phyloP scores from a whole-genome alignment of 2,329 filamentous ascomycete species.

The Fusarium circinatum region DNA sequence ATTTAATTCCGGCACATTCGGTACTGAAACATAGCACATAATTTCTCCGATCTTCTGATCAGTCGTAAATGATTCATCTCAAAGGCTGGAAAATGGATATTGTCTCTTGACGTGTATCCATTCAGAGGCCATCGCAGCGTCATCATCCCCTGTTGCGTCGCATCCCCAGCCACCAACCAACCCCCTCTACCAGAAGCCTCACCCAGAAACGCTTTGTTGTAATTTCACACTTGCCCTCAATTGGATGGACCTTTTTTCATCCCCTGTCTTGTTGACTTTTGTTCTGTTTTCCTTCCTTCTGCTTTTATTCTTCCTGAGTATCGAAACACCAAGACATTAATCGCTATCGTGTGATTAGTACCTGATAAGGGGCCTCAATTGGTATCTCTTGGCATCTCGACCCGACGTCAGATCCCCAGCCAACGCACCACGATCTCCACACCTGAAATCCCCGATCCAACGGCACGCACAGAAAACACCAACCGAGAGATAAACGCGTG shows the following conservation, averaged over 20 bases:
- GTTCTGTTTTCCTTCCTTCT: slow-evolving; percentile 2
- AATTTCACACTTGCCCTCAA: slow-evolving; percentile 18
- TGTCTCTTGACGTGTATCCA: slow-evolving; percentile 29
- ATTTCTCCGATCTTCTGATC: slow-evolving; percentile 8
- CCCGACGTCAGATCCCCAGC: slow-evolving; percentile 21
- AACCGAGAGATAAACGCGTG: slow-evolving; percentile 6
- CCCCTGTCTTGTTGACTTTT: slow-evolving; percentile 10
- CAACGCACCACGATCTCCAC: slow-evolving; percentile 31
- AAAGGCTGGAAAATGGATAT: slow-evolving; percentile 14
- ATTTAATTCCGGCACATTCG: not conserved
- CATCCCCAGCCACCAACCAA: slow-evolving; percentile 37
- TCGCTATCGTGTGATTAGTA: not conserved
- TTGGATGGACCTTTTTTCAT: slow-evolving; percentile 11
- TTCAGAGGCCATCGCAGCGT: slow-evolving; percentile 25
- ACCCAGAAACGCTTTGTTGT: slow-evolving; percentile 10
- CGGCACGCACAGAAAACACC: slow-evolving; percentile 3
- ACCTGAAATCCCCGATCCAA: slow-evolving; percentile 9
- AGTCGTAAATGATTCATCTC: slow-evolving; percentile 4
- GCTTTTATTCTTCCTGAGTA: not conserved
- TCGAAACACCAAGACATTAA: not conserved
- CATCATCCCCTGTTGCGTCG: slow-evolving; percentile 14
- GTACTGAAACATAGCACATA: not conserved
- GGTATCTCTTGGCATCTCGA: slow-evolving; percentile 11
- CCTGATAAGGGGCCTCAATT: slow-evolving; percentile 10
- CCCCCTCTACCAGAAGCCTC: slow-evolving; percentile 32